These are phyloP conservation scores for Datisca glomerata DNA, from an alignment of 306 rosid genomes.

Conservation along the genomic window DNA sequence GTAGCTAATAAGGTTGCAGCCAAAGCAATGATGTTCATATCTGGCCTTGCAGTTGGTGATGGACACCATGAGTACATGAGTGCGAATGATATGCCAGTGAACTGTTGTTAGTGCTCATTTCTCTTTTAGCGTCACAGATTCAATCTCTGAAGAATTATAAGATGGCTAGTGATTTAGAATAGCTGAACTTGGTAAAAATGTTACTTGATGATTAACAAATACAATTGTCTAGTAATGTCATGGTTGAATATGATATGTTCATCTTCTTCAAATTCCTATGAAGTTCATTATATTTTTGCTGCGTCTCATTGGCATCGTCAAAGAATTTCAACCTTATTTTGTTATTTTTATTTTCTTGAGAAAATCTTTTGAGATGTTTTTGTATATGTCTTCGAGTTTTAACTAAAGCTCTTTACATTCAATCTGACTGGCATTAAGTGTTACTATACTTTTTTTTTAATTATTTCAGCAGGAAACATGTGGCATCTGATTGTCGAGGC, in stretches of 20 bases:
- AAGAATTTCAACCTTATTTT: neutral
- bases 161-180: too few relatives aligned
- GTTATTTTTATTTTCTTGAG: too few relatives aligned
- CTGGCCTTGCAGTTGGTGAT: constrained; percentile 45
- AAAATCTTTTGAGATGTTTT: neutral
- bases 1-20: constrained; percentile 86
- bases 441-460: constrained; percentile 13
- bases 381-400: too few relatives aligned
- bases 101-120: constrained; percentile 52
- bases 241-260: too few relatives aligned
- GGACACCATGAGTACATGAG: constrained; percentile 36
- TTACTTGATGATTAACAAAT: too few relatives aligned
- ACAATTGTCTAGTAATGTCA: too few relatives aligned
- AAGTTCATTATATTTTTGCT: too few relatives aligned
- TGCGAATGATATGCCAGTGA: constrained; percentile 40
- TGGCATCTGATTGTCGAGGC: constrained; percentile 92
- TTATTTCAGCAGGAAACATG: constrained; percentile 69
- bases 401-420: too few relatives aligned
- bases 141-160: too few relatives aligned
- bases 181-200: too few relatives aligned
- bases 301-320: neutral
- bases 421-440: too few relatives aligned
- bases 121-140: constrained; percentile 14
- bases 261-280: too few relatives aligned
- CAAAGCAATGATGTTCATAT: constrained; percentile 56